Evolutionary conservation across 495 filamentous ascomycete species (phyloP).

Genomic region (Penicillium fimorum): DNA sequence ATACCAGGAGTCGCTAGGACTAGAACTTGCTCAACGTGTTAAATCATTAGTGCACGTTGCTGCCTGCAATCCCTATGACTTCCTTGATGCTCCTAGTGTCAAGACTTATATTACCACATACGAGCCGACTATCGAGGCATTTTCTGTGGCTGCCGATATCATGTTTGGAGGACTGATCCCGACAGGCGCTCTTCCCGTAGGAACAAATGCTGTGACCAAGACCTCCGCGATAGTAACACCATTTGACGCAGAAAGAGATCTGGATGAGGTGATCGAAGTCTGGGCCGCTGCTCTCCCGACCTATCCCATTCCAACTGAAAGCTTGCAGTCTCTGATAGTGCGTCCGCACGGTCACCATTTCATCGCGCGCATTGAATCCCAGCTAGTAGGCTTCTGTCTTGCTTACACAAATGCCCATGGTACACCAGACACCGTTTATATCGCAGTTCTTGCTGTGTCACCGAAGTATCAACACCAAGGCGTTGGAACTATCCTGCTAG

Average conservation of each 20-base stretch:
- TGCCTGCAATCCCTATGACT: slow-evolving; percentile 50
- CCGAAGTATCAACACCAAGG: slow-evolving; percentile 40
- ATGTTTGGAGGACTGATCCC: slow-evolving; percentile 39
- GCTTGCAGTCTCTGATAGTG: slow-evolving; percentile 30
- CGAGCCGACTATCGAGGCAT: slow-evolving; percentile 49
- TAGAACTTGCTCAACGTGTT: slow-evolving; percentile 31
- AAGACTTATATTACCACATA: slow-evolving; percentile 49
- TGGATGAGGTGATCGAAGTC: slow-evolving; percentile 28
- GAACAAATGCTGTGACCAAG: slow-evolving; percentile 15
- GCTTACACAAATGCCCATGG: slow-evolving; percentile 32
- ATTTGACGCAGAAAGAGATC: slow-evolving; percentile 28
- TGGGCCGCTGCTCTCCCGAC: slow-evolving; percentile 46
- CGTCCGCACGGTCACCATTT: slow-evolving; percentile 33
- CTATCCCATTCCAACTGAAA: slow-evolving; percentile 34
- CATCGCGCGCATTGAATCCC: slow-evolving; percentile 29
- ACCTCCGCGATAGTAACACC: slow-evolving; percentile 18
- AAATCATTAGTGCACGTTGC: slow-evolving; percentile 41
- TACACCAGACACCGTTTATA: slow-evolving; percentile 27
- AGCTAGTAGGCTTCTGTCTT: slow-evolving; percentile 46
- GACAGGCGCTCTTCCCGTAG: slow-evolving; percentile 41
- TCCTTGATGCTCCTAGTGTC: slow-evolving; percentile 39
- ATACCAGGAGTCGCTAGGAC: slow-evolving; percentile 39
- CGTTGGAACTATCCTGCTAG: slow-evolving; percentile 43
- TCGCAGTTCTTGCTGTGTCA: slow-evolving; percentile 45
- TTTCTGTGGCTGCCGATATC: slow-evolving; percentile 39